phyloP scores from a whole-genome alignment of 176 grass and related monocot genomes.

The Alopecurus myosuroides region DNA sequence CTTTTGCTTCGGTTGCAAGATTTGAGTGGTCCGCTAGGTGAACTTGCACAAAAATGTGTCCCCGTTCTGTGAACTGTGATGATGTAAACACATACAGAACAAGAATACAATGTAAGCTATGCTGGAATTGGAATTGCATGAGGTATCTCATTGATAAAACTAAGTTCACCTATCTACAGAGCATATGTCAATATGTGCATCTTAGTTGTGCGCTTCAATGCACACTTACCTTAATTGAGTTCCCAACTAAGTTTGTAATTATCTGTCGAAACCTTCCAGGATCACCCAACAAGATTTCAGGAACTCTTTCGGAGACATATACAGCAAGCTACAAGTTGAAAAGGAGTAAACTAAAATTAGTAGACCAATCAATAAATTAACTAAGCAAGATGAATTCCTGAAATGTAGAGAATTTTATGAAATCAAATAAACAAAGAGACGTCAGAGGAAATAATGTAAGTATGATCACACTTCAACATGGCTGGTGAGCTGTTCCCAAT shows the following conservation, averaged over 20 bases:
- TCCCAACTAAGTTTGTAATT: slow-evolving; percentile 96
- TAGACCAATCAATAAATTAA: slow-evolving; percentile 26
- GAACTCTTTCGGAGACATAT: slow-evolving; percentile 94
- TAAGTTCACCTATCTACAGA: not conserved
- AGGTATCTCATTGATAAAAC: slow-evolving; percentile 8
- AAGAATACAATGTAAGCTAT: slow-evolving; percentile 17
- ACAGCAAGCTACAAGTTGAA: slow-evolving; percentile 73
- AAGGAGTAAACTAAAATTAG: slow-evolving; percentile 23
- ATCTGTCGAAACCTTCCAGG: slow-evolving; percentile 96
- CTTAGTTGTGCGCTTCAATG: not conserved
- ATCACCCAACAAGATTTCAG: slow-evolving; percentile 85
- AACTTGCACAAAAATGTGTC: slow-evolving; percentile 99
- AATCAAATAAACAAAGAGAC: not conserved
- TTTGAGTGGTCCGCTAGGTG: slow-evolving; percentile 81
- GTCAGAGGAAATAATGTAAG: not conserved
- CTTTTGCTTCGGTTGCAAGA: slow-evolving; percentile 56
- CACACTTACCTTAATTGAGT: slow-evolving; percentile 82
- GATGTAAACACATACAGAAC: slow-evolving; percentile 26
- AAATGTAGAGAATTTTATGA: slow-evolving; percentile 9
- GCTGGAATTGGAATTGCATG: slow-evolving; percentile 15
- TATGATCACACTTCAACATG: slow-evolving; percentile 5
- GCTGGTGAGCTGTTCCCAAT: not conserved
- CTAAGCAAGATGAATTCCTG: slow-evolving; percentile 10
- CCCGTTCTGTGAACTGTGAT: slow-evolving; percentile 82
- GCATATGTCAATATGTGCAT: not conserved